Percentiles rank a stretch among this genome's conserved stretches.
phyloP scores from a whole-genome alignment of 2,329 filamentous ascomycete species.

The Scytalidium lignicola region DNA sequence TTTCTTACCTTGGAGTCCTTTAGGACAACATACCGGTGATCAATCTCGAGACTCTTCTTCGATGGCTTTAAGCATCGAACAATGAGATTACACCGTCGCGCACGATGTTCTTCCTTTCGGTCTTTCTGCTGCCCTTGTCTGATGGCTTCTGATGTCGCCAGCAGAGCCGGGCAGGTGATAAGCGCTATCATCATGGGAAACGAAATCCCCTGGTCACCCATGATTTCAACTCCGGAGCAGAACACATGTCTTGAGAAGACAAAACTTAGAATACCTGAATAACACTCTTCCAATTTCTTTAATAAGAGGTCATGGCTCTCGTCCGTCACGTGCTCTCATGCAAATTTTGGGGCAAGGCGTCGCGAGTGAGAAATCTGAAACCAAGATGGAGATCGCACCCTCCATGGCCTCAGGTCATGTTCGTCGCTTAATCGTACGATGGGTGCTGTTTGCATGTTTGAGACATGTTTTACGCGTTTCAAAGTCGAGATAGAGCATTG shows the following conservation, averaged over 20 bases:
- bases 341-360: background rate
- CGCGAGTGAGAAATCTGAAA: background rate
- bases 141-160: conserved; percentile 44
- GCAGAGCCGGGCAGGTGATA: conserved; percentile 33
- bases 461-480: background rate
- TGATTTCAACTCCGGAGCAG: background rate
- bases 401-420: background rate
- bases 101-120: conserved; percentile 43
- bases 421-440: background rate
- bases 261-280: background rate
- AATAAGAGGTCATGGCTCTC: background rate
- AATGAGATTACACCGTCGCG: conserved; percentile 42
- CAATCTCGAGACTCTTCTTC: conserved; percentile 36
- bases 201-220: background rate
- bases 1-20: conserved; percentile 38
- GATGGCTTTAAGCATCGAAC: conserved; percentile 41
- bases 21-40: conserved; percentile 39
- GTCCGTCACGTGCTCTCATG: background rate
- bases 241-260: background rate
- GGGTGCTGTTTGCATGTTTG: background rate
- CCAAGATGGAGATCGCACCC: background rate
- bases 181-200: conserved; percentile 15
- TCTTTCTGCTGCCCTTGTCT: conserved; percentile 44
- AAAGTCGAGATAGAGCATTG: background rate
- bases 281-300: background rate